Conservation (phyloP, 345 rosid species). For the Xanthoceras sorbifolium region DNA sequence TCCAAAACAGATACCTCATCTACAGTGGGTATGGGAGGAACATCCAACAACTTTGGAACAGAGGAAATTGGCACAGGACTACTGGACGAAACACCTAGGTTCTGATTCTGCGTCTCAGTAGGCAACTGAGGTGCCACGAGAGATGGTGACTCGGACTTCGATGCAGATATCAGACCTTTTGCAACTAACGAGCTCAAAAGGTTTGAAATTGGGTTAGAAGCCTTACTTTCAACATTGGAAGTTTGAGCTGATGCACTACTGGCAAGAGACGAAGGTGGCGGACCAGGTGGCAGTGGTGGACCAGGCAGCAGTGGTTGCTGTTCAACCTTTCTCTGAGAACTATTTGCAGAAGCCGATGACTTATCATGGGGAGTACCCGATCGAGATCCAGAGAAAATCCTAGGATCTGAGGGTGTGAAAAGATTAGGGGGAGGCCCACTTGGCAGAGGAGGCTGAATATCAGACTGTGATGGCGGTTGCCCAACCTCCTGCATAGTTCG, state of each 20-base stretch:
- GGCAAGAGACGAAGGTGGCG: constrained; percentile 39
- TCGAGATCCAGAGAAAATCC: constrained; percentile 31
- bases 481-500: constrained; percentile 32
- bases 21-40: constrained; percentile 31
- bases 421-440: constrained; percentile 34
- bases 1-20: constrained; percentile 41
- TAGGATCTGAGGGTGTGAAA: constrained; percentile 37
- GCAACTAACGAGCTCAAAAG: constrained; percentile 92
- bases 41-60: constrained; percentile 40
- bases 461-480: constrained; percentile 35
- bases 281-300: constrained; percentile 44
- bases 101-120: constrained; percentile 36
- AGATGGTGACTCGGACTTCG: constrained; percentile 53
- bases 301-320: constrained; percentile 45
- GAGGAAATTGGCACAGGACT: constrained; percentile 34
- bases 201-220: constrained; percentile 64
- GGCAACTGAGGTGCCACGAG: constrained; percentile 32
- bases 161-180: constrained; percentile 86
- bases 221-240: constrained; percentile 45
- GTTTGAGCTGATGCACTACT: constrained; percentile 37
- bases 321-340: constrained; percentile 44
- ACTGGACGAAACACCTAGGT: constrained; percentile 38
- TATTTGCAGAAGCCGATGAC: constrained; percentile 21
- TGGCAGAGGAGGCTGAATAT: constrained; percentile 38
- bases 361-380: constrained; percentile 37